These are phyloP conservation scores for Apiospora kogelbergensis DNA, from an alignment of 2,329 filamentous ascomycete species.

Conservation along the genomic window DNA sequence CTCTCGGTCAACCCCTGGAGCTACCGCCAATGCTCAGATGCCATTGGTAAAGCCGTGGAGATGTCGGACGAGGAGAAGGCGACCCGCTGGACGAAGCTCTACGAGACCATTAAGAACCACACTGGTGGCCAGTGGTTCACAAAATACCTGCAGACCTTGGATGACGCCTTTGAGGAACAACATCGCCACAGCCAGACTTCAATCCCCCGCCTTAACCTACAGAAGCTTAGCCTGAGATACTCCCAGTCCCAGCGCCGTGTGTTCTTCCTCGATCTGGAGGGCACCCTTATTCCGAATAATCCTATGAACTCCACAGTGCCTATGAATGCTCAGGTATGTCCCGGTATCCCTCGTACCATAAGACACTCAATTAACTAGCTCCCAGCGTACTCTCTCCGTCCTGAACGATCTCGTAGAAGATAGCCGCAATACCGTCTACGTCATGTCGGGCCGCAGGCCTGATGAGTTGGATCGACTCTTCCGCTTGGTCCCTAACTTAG, in stretches of 20 bases:
- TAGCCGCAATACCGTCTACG: conserved; percentile 80
- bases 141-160: conserved; percentile 70
- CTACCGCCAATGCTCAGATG: conserved; percentile 82
- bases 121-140: conserved; percentile 85
- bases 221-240: conserved; percentile 65
- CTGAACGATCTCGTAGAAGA: conserved; percentile 81
- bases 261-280: conserved; percentile 92
- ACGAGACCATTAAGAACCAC: conserved; percentile 72
- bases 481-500: conserved; percentile 77
- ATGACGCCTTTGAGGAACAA: conserved; percentile 79
- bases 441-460: conserved; percentile 87
- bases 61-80: conserved; percentile 76
- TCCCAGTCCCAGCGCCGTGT: conserved; percentile 65
- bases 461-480: conserved; percentile 88
- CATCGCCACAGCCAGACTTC: conserved; percentile 81
- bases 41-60: conserved; percentile 79
- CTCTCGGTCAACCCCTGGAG: conserved; percentile 95
- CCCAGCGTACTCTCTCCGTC: conserved; percentile 74
- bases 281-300: conserved; percentile 85
- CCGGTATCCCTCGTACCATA: neutral
- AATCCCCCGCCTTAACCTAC: conserved; percentile 79
- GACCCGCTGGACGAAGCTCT: conserved; percentile 71
- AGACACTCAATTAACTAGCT: conserved; percentile 14
- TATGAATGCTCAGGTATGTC: conserved; percentile 67
- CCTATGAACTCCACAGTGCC: conserved; percentile 82